These are phyloP conservation scores for Rhizomucor pusillus DNA, from an alignment of 371 early-diverging fungal species.

Conservation along the genomic window DNA sequence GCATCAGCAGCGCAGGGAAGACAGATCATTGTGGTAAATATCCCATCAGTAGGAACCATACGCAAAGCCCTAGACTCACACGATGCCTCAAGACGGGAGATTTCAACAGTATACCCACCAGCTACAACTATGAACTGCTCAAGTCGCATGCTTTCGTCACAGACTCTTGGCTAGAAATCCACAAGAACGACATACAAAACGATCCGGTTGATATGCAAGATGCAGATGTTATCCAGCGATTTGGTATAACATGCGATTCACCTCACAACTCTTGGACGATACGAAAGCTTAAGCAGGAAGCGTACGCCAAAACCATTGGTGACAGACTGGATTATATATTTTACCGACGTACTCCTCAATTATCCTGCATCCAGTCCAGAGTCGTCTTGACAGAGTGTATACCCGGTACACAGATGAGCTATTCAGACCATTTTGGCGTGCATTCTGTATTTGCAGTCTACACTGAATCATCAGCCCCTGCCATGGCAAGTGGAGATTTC, in stretches of 20 bases:
- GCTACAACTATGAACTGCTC: constrained; percentile 40
- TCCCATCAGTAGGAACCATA: not conserved
- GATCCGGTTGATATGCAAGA: constrained; percentile 8
- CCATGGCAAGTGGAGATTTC: not conserved
- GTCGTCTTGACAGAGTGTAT: constrained; percentile 48
- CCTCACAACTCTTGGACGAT: constrained; percentile 54
- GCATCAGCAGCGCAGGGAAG: constrained; percentile 45
- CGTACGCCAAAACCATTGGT: constrained; percentile 36
- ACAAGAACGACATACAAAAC: constrained; percentile 18
- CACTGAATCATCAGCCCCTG: not conserved
- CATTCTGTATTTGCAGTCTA: constrained; percentile 40
- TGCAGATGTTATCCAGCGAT: constrained; percentile 28
- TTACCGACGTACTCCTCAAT: constrained; percentile 36
- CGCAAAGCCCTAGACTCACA: not conserved
- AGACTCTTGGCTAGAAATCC: constrained; percentile 54
- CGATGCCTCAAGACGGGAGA: constrained; percentile 46
- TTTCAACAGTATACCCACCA: constrained; percentile 56
- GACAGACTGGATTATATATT: constrained; percentile 63
- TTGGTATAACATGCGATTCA: constrained; percentile 60
- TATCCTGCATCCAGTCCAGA: constrained; percentile 34
- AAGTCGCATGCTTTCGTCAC: constrained; percentile 48
- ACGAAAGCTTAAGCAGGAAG: constrained; percentile 19
- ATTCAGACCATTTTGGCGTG: constrained; percentile 62
- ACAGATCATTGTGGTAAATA: constrained; percentile 54
- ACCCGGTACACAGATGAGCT: constrained; percentile 35